Percentiles rank a stretch among this genome's conserved stretches.
phyloP scores from a whole-genome alignment of 2,329 filamentous ascomycete species.

The Penicillium sp. region DNA sequence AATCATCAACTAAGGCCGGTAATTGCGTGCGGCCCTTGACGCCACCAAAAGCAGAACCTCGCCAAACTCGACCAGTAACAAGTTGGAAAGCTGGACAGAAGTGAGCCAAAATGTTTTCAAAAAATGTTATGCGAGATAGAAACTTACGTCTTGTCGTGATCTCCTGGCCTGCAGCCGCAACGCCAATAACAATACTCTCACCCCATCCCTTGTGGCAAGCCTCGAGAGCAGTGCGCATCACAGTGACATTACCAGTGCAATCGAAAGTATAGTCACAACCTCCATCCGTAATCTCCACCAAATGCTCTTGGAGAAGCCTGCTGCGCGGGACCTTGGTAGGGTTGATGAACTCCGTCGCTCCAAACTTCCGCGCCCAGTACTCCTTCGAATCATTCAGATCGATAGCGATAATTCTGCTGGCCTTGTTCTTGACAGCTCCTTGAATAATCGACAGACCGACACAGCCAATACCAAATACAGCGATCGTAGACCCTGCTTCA shows the following conservation, averaged over 20 bases:
- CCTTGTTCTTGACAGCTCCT: constrained; percentile 83
- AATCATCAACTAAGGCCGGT: constrained; percentile 83
- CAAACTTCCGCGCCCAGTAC: constrained; percentile 90
- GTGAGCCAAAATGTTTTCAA: constrained; percentile 6
- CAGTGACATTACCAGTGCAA: constrained; percentile 94
- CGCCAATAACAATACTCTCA: constrained; percentile 95
- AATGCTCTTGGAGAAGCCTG: constrained; percentile 85
- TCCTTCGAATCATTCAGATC: constrained; percentile 89
- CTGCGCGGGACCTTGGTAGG: constrained; percentile 71
- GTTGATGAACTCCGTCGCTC: constrained; percentile 98
- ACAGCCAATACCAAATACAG: constrained; percentile 93
- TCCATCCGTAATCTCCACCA: constrained; percentile 97
- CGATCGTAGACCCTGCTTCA: constrained; percentile 85
- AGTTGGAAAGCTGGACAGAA: constrained; percentile 82
- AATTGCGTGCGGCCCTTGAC: constrained; percentile 97
- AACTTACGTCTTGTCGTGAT: constrained; percentile 88
- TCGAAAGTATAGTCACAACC: constrained; percentile 99
- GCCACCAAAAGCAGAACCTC: constrained; percentile 94
- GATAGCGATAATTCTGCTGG: constrained; percentile 65
- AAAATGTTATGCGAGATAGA: background rate
- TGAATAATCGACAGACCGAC: constrained; percentile 95
- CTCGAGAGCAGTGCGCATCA: constrained; percentile 94
- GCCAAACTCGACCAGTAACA: constrained; percentile 96
- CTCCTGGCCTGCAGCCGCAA: constrained; percentile 94
- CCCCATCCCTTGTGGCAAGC: constrained; percentile 99